These are phyloP conservation scores for Hygrophoropsis aurantiaca DNA, from an alignment of 768 basidiomycete species.

Conservation along the genomic window DNA sequence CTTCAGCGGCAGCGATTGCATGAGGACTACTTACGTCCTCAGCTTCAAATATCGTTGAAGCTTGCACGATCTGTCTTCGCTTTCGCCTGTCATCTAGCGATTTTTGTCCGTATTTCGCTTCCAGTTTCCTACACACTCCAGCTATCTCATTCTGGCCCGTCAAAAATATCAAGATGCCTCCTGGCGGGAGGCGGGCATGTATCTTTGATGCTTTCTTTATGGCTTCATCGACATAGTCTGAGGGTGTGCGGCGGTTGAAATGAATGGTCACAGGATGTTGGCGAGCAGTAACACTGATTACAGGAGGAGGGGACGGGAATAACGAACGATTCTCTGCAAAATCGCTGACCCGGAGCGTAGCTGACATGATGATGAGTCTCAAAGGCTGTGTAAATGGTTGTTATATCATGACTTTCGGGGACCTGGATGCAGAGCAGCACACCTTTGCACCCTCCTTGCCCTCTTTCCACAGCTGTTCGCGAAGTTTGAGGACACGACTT, in stretches of 20 bases:
- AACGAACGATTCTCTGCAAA: slow-evolving; percentile 84
- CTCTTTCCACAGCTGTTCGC: slow-evolving; percentile 88
- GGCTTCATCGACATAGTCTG: slow-evolving; percentile 89
- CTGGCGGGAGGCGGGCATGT: slow-evolving; percentile 87
- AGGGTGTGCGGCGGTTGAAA: slow-evolving; percentile 81
- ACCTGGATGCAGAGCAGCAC: slow-evolving; percentile 8
- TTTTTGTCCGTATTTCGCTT: slow-evolving; percentile 71
- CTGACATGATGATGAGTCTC: slow-evolving; percentile 97
- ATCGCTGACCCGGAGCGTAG: slow-evolving; percentile 90
- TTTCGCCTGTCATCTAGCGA: slow-evolving; percentile 55
- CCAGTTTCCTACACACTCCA: slow-evolving; percentile 78
- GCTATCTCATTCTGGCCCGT: slow-evolving; percentile 96
- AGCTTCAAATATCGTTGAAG: slow-evolving; percentile 27
- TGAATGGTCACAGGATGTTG: slow-evolving; percentile 96
- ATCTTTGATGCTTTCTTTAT: slow-evolving; percentile 90
- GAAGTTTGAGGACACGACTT: slow-evolving; percentile 86
- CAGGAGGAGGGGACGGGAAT: slow-evolving; percentile 84
- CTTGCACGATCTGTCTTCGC: slow-evolving; percentile 25
- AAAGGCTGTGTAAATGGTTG: slow-evolving; percentile 68
- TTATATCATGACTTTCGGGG: slow-evolving; percentile 1
- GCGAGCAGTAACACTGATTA: slow-evolving; percentile 85
- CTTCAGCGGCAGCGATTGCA: slow-evolving; percentile 18
- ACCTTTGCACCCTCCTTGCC: slow-evolving; percentile 74
- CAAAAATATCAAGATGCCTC: slow-evolving; percentile 90
- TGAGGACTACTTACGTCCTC: slow-evolving; percentile 12